phyloP scores from a whole-genome alignment of 2,329 filamentous ascomycete genomes.

The Aciculosporium take region DNA sequence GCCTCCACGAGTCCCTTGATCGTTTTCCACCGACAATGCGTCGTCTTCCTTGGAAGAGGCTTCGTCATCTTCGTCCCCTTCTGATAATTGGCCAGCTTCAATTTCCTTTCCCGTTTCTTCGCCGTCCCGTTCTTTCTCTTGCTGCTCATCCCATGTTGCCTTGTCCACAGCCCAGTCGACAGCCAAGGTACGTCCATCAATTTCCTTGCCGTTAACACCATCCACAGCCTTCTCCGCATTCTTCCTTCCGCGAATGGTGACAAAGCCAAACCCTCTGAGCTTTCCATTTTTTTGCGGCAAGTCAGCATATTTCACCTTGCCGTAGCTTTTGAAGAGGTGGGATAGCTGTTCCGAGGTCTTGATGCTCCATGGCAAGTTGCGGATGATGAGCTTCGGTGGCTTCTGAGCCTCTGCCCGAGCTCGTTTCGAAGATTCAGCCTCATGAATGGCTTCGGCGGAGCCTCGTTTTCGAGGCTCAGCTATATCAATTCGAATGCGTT shows the following conservation, averaged over 20 bases:
- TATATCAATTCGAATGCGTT: conserved; percentile 72
- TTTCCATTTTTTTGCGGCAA: conserved; percentile 65
- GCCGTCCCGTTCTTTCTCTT: conserved; percentile 26
- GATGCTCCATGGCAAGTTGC: conserved; percentile 92
- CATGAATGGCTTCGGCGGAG: conserved; percentile 28
- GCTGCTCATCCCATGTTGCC: conserved; percentile 61
- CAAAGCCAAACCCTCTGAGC: conserved; percentile 82
- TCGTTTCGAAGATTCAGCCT: conserved; percentile 30
- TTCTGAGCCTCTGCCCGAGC: conserved; percentile 45
- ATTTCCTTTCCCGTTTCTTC: no score
- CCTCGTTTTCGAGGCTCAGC: conserved; percentile 72
- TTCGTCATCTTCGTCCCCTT: conserved; percentile 20
- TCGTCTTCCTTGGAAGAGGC: conserved; percentile 16
- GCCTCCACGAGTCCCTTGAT: conserved; percentile 14
- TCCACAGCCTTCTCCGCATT: conserved; percentile 84
- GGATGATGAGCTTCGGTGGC: conserved; percentile 67
- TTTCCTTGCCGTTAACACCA: conserved; percentile 72
- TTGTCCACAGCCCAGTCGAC: conserved; percentile 98
- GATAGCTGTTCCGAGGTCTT: conserved; percentile 71
- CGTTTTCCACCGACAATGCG: conserved; percentile 12
- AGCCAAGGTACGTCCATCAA: conserved; percentile 77
- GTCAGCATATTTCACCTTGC: conserved; percentile 79
- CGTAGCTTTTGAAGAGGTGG: conserved; percentile 70
- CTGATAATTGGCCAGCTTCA: conserved; percentile 14
- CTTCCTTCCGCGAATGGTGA: conserved; percentile 73